Percentiles rank a stretch among this genome's conserved stretches.
phyloP scores from a whole-genome alignment of 2,329 filamentous ascomycete species.

The Hypoxylon sp. region DNA sequence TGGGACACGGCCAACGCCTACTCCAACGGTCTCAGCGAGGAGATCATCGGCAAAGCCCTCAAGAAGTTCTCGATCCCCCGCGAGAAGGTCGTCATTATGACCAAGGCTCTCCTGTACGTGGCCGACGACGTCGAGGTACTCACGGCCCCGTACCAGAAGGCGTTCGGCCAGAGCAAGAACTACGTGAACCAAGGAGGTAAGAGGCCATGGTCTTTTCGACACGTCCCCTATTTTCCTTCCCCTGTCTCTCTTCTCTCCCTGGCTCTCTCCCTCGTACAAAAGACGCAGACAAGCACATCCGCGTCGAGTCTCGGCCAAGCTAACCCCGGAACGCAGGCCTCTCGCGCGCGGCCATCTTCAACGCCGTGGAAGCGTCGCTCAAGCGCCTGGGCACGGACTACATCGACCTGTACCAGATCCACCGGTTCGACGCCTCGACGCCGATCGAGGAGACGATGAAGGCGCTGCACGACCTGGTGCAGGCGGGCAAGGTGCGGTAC shows the following conservation, averaged over 20 bases:
- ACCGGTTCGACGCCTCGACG: conserved; percentile 63
- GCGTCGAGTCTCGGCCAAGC: background rate
- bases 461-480: conserved; percentile 66
- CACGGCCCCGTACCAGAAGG: conserved; percentile 34
- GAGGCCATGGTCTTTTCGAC: background rate
- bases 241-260: too few relatives aligned
- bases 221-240: too few relatives aligned
- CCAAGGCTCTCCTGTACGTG: conserved; percentile 56
- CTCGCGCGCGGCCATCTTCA: conserved; percentile 50
- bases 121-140: conserved; percentile 45
- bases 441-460: conserved; percentile 69
- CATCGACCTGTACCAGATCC: conserved; percentile 60
- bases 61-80: conserved; percentile 71
- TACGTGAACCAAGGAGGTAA: conserved; percentile 47
- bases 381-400: conserved; percentile 56
- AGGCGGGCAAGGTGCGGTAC: conserved; percentile 64
- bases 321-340: conserved; percentile 38
- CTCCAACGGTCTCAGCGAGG: conserved; percentile 71
- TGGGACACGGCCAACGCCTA: conserved; percentile 65
- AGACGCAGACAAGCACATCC: conserved; percentile 4
- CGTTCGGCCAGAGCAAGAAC: conserved; percentile 45
- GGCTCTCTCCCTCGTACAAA: background rate
- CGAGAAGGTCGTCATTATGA: conserved; percentile 69
- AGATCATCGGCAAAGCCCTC: conserved; percentile 71
- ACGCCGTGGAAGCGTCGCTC: conserved; percentile 50